These are phyloP conservation scores for Leishmania tropica DNA, from an alignment of 208 protist species.

Conservation along the genomic window DNA sequence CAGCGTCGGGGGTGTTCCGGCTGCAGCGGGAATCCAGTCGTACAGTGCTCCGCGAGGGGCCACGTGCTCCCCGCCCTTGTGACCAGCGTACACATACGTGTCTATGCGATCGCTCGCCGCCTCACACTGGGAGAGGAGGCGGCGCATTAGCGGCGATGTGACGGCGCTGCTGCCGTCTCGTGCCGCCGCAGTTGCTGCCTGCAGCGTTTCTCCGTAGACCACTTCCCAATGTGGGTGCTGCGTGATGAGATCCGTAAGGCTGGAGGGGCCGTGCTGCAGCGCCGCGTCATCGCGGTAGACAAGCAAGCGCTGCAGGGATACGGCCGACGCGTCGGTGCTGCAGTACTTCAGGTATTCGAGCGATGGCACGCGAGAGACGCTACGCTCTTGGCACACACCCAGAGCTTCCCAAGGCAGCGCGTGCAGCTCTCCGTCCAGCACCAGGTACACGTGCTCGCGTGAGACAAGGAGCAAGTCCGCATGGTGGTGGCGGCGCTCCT, in stretches of 20 bases:
- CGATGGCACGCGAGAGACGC: conserved; percentile 51
- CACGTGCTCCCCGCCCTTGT: conserved; percentile 61
- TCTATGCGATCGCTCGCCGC: conserved; percentile 18
- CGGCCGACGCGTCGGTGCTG: not conserved
- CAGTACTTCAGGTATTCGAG: conserved; percentile 12
- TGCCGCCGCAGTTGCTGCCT: conserved; percentile 3
- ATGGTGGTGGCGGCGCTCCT: conserved; percentile 17
- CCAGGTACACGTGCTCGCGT: conserved; percentile 66
- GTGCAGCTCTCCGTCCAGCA: conserved; percentile 56
- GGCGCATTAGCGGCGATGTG: conserved; percentile 17
- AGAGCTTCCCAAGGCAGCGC: conserved; percentile 66
- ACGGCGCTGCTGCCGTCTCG: not conserved
- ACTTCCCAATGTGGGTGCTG: conserved; percentile 31
- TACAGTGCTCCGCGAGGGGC: conserved; percentile 45
- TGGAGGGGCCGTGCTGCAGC: conserved; percentile 4
- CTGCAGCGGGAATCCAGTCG: conserved; percentile 42
- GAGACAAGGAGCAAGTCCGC: conserved; percentile 48
- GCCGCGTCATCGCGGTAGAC: conserved; percentile 38
- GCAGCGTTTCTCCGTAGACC: conserved; percentile 20
- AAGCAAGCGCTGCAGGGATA: conserved; percentile 21
- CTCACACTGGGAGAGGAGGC: conserved; percentile 4
- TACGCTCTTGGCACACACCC: conserved; percentile 44
- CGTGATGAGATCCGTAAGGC: conserved; percentile 16
- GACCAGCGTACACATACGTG: conserved; percentile 72
- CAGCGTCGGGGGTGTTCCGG: conserved; percentile 2